Evolutionary conservation across 495 filamentous ascomycete species (phyloP), one percentile per base, ranked within the genome.

Genomic region (Lentithecium fluviatile): DNA sequence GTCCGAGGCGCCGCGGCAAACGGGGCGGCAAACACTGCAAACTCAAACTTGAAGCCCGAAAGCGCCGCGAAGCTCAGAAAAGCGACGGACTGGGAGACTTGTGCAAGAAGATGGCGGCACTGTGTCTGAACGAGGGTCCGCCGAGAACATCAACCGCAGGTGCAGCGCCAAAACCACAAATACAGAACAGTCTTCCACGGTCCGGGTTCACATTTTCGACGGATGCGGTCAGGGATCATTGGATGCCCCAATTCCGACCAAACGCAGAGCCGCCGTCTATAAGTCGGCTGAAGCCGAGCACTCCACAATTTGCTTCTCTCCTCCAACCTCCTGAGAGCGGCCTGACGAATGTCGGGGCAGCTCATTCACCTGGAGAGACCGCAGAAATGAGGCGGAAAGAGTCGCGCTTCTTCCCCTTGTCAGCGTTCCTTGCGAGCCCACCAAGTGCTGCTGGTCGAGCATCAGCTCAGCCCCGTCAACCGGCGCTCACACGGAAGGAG

Each of bases 331-430:
- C 47, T 0, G 20, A 66, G 46, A 50, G 17, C 20, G 45, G 52
- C 37, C 21, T 66, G 24, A 47, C 17, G n/a, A 26, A 47, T 6
- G 13, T 17, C 0, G 36, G 45, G 2, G 3, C 38, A 34, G 15
- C 56, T 40, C 23, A 54, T 46, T 24, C 21, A 34, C 59, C 58
- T 25, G 23, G 56, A 11, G 58, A 62, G 20, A 49, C 29, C 2
- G 3, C 49, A 7, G 38, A 60, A 20, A 38, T 53, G n/a, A 62
- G 57, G 45, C 60, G 60, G 15, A 72, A 62, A 48, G 59, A 65
- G 43, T 72, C 70, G 36, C 63, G 68, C 17, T 67, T 69, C 63
- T 70, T 70, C 47, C 68, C 68, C 1, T 15, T 47, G 38, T 49
- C 56, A 29, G 56, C 40, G 20, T 52, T 52, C 49, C 24, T 48